Base-by-base conservation (phyloP, 768 basidiomycete genomes). In the Fistulinella prunicolor region DNA sequence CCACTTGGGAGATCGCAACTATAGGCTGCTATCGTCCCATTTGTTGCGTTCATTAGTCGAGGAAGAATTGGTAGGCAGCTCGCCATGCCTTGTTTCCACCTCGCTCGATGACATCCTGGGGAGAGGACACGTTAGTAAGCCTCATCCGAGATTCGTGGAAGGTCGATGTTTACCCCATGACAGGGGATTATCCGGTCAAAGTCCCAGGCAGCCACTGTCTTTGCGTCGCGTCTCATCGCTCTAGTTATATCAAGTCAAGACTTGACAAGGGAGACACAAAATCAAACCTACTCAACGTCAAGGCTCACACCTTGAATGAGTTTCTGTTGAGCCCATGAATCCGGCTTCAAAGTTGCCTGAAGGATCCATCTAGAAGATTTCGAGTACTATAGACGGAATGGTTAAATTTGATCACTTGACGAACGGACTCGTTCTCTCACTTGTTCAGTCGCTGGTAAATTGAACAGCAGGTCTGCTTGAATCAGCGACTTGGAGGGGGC, bases 381-480 rank as follows among this genome's bases (percentile, higher is more conserved):
- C 13, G 72, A 72, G 52, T 74, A 75, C 73, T 74, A 35, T 32
- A 4, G 30, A 12, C 13, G 38, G 8, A 4, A 26, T 13, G 9
- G 21, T 39, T 45, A 26, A 32, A 24, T 23, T 34, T 1, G 19
- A 42, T 13, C 1, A 28, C 16, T 9, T 9, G 10, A 39, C 22
- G 6, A 19, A 38, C 8, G 6, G 43, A 22, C 6, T 6, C 26
- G 5, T 24, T 2, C n/a, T 44, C 63, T 42, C 24, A 81, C 82
- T 69, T 93, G 90, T 66, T 94, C 91, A 2, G 64, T 82, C 4
- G 80, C 71, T 1, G 91, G 89, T 12, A 94, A 71, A 69, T 94
- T 94, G 71, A 91, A 80, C 3, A 94, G 64, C 37, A 94, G 70
- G 64, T 96, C 93, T 2, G 89, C 93, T 63, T 86, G 74, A 38